Percentiles rank a stretch among this genome's conserved stretches.
These are phyloP conservation scores for Parachlorella kessleri DNA, from an alignment of 139 green algal genomes.

Conservation along the genomic window DNA sequence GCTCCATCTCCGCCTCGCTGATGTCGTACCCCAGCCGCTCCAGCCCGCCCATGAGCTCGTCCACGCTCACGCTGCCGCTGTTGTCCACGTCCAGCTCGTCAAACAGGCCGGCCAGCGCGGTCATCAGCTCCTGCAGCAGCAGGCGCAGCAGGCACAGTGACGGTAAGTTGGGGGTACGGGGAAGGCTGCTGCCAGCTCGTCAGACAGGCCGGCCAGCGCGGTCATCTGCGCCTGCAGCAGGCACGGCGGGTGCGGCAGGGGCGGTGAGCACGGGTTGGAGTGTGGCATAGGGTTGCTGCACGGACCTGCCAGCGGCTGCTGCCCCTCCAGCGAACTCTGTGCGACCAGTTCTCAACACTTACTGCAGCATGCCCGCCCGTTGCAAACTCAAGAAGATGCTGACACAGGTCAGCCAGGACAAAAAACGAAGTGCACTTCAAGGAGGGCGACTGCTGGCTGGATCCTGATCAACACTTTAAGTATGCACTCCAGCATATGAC, in stretches of 20 bases:
- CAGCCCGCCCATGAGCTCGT: slow-evolving; percentile 77
- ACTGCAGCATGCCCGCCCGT: no score
- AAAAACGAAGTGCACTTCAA: no score
- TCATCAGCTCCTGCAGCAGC: slow-evolving; percentile 10
- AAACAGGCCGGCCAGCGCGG: slow-evolving; percentile 50
- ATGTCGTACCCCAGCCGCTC: slow-evolving; percentile 66
- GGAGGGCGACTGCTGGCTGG: no score
- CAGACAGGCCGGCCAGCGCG: slow-evolving; percentile 50
- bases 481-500: no score
- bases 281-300: not conserved
- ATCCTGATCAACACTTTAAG: no score
- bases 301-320: no score
- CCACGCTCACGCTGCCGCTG: slow-evolving; percentile 68
- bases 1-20: slow-evolving; percentile 71
- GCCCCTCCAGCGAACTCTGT: no score
- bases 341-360: no score
- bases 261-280: no score
- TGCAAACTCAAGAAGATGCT: no score
- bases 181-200: slow-evolving; percentile 44
- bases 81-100: slow-evolving; percentile 72
- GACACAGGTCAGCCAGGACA: no score
- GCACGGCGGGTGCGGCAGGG: not conserved
- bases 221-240: slow-evolving; percentile 11
- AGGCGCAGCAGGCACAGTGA: not conserved
- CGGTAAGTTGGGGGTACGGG: no score